Base-by-base conservation (phyloP, 345 rosid genomes). In the Nephelium lappaceum region DNA sequence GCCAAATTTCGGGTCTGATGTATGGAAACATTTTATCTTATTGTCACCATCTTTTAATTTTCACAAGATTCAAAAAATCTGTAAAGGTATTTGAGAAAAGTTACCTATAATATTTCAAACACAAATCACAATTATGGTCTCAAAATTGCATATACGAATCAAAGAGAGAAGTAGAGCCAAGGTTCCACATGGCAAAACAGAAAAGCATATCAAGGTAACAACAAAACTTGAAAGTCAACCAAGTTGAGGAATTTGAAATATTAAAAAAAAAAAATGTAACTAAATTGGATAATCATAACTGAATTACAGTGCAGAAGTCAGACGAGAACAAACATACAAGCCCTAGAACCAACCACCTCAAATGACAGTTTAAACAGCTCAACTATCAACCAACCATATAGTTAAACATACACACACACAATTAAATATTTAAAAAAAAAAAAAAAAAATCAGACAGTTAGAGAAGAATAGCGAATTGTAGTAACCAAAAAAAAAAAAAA, bases 191-290 rank as follows among this genome's bases (percentile, higher is more conserved):
- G 62, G 81, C 7, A 72, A 38, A 77, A 83, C 61, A 77, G 67
- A 76, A 68, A 23, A 76, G 77, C 24, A 47, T 72, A 72, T 55
- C 25, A 68, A 80, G 67, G 5, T 72, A 67, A 76, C 57, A 74
- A 49, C 21, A 72, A 74, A 67, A 19, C 8, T 53, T 43, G 10
- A 83, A 81, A 88, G 87, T 78, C 84, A 83, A 88, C 87, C 82
- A 78, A 74, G 71, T 66, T 23, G 9, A 36, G 23, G 6, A 31
- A 31, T 31, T 31, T 31, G 3, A 31, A 31, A 31, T 31, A 31
- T 31, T 41, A n/a, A n/a, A 76, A 65, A 72, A 19, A 65, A 67
- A 39, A 25, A n/a, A 77, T 66, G 42, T 3, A 2, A 8, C 9
- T 36, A 76, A 76, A 53, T 15, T 14, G 66, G 16, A 53, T 16